Evolutionary conservation across 1,139 yeast species (phyloP).

Genomic region (Yamadazyma trypodendri): DNA sequence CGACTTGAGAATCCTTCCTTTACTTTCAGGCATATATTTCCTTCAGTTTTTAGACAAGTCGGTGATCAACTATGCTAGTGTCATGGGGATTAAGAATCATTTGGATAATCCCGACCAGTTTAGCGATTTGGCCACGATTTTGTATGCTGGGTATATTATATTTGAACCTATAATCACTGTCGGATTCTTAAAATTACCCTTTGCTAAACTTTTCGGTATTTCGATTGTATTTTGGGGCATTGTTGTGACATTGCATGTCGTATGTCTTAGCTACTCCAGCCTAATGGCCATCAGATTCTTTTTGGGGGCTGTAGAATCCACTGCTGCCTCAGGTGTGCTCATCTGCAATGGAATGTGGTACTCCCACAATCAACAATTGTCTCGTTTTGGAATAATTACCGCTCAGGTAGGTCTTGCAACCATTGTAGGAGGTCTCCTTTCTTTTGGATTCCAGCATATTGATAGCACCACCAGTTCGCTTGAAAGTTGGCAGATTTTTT

Average conservation of each 20-base stretch:
- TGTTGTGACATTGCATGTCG: conserved; percentile 33
- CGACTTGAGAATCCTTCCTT: conserved; percentile 30
- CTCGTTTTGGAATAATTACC: conserved; percentile 38
- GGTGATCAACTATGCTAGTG: conserved; percentile 47
- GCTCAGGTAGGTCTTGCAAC: conserved; percentile 42
- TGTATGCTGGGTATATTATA: conserved; percentile 46
- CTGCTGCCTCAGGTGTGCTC: conserved; percentile 46
- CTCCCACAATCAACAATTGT: conserved; percentile 35
- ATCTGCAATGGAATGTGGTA: conserved; percentile 45
- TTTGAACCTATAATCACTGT: conserved; percentile 45
- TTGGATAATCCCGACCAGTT: conserved; percentile 34
- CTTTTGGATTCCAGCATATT: conserved; percentile 44
- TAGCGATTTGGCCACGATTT: conserved; percentile 42
- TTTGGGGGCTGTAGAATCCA: conserved; percentile 41
- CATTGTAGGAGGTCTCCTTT: conserved; percentile 39
- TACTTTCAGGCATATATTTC: conserved; percentile 40
- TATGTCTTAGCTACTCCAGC: conserved; percentile 37
- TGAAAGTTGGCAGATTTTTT: conserved; percentile 41
- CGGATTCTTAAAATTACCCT: conserved; percentile 37
- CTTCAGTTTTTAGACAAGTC: conserved; percentile 47
- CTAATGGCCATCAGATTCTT: conserved; percentile 42
- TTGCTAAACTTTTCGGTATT: conserved; percentile 37
- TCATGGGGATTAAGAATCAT: conserved; percentile 46
- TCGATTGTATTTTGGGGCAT: conserved; percentile 44
- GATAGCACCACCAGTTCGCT: conserved; percentile 18